A percentile compares a stretch with the other conserved stretches of the same genome.
Conservation (phyloP, 768 basidiomycete species). For the Amanita polypyramis region DNA sequence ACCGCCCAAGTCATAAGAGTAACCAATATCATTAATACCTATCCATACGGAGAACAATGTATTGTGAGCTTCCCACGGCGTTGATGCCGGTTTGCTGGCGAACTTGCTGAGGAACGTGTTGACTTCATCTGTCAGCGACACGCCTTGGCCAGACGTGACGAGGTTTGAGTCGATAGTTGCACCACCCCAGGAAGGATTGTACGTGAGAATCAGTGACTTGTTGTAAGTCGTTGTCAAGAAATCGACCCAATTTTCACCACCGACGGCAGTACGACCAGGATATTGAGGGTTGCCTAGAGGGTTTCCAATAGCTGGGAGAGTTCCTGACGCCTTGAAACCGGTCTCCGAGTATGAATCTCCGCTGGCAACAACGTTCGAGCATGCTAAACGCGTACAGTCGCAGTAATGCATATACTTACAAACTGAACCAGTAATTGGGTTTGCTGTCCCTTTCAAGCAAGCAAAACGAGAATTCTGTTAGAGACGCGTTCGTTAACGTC, state of each 20-base stretch:
- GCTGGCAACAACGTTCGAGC: constrained; percentile 17
- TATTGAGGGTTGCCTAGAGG: constrained; percentile 45
- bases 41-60: constrained; percentile 61
- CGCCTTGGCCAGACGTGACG: constrained; percentile 41
- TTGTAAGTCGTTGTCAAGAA: constrained; percentile 41
- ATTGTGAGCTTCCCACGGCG: constrained; percentile 47
- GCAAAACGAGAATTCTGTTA: neutral
- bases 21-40: constrained; percentile 62
- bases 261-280: constrained; percentile 42
- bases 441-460: no score
- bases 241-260: constrained; percentile 54
- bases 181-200: constrained; percentile 58
- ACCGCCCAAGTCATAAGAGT: constrained; percentile 36
- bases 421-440: constrained; percentile 48
- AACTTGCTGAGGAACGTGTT: constrained; percentile 41
- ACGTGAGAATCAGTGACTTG: constrained; percentile 42
- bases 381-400: neutral
- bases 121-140: constrained; percentile 51
- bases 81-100: constrained; percentile 35
- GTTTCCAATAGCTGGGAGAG: constrained; percentile 34
- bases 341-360: constrained; percentile 55
- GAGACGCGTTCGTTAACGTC: neutral
- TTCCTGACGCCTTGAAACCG: constrained; percentile 30
- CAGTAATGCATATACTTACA: constrained; percentile 22
- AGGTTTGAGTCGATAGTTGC: constrained; percentile 53